These are phyloP conservation scores for Orbilia quercus DNA, from an alignment of 2,329 filamentous ascomycete species.

Conservation along the genomic window DNA sequence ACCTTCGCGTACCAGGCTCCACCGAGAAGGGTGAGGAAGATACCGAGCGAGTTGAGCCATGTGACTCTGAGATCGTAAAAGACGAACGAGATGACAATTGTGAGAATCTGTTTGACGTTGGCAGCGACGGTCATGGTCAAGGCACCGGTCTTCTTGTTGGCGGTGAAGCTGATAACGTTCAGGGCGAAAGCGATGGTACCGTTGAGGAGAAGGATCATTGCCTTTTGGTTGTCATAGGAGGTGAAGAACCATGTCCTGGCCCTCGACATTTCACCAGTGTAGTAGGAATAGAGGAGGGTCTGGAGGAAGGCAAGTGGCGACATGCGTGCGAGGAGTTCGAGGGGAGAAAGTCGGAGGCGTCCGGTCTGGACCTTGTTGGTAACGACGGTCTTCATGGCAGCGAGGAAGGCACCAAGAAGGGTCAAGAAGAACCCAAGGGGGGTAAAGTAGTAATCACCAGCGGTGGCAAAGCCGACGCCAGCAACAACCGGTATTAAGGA, in stretches of 20 bases:
- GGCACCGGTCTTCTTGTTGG: conserved; percentile 70
- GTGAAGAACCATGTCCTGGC: conserved; percentile 53
- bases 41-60: conserved; percentile 69
- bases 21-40: conserved; percentile 67
- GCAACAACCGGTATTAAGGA: conserved; percentile 72
- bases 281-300: conserved; percentile 72
- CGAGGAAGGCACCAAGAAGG: conserved; percentile 69
- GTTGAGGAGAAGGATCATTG: conserved; percentile 66
- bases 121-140: conserved; percentile 72
- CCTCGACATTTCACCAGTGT: conserved; percentile 70
- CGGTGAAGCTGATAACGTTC: conserved; percentile 70
- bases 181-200: conserved; percentile 69
- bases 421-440: conserved; percentile 69
- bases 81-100: conserved; percentile 69
- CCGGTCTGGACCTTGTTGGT: conserved; percentile 75
- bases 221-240: conserved; percentile 52
- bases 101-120: conserved; percentile 71
- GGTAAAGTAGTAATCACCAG: conserved; percentile 74
- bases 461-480: conserved; percentile 71
- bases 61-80: conserved; percentile 68
- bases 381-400: conserved; percentile 72
- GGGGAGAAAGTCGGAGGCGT: conserved; percentile 69
- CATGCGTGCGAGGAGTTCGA: conserved; percentile 73
- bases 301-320: conserved; percentile 74
- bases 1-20: conserved; percentile 71